Evolutionary conservation across 78 protist species (phyloP).

Genomic region (Neovahlkampfia damariscottae): DNA sequence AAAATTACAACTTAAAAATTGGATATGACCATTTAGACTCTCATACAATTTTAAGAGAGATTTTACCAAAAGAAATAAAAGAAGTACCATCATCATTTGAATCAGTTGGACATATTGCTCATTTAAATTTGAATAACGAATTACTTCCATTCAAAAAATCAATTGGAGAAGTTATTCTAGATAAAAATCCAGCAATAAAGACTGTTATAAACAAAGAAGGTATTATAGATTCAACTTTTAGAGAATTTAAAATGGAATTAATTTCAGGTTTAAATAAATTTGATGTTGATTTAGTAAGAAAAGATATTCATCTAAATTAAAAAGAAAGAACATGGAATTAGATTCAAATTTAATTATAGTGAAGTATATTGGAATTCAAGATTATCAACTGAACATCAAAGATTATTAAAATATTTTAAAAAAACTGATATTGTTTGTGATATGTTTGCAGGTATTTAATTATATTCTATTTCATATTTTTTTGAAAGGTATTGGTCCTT

Average conservation of each 20-base stretch:
- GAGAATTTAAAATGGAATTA: constrained; percentile 82
- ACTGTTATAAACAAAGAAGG: constrained; percentile 86
- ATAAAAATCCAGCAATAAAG: constrained; percentile 6
- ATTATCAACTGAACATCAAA: constrained; percentile 69
- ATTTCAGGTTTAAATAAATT: constrained; percentile 68
- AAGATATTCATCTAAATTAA: not conserved
- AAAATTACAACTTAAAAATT: constrained; percentile 9
- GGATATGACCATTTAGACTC: constrained; percentile 26
- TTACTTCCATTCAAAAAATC: constrained; percentile 56
- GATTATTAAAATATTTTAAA: constrained; percentile 36
- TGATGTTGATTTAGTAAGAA: constrained; percentile 25
- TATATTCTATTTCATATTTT: constrained; percentile 51
- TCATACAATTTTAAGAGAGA: constrained; percentile 28
- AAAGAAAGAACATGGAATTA: constrained; percentile 62
- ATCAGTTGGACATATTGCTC: constrained; percentile 87
- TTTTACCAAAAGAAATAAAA: constrained; percentile 35
- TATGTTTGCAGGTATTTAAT: constrained; percentile 15
- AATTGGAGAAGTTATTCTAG: constrained; percentile 78
- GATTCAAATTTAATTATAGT: constrained; percentile 64
- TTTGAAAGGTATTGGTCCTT: constrained; percentile 96
- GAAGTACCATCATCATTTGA: constrained; percentile 63
- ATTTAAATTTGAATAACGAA: constrained; percentile 72
- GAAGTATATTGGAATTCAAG: constrained; percentile 93
- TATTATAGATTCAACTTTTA: constrained; percentile 60
- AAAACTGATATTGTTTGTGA: constrained; percentile 2